Conservation (phyloP, 2,329 filamentous ascomycete genomes). For the Diaporthe amygdali region DNA sequence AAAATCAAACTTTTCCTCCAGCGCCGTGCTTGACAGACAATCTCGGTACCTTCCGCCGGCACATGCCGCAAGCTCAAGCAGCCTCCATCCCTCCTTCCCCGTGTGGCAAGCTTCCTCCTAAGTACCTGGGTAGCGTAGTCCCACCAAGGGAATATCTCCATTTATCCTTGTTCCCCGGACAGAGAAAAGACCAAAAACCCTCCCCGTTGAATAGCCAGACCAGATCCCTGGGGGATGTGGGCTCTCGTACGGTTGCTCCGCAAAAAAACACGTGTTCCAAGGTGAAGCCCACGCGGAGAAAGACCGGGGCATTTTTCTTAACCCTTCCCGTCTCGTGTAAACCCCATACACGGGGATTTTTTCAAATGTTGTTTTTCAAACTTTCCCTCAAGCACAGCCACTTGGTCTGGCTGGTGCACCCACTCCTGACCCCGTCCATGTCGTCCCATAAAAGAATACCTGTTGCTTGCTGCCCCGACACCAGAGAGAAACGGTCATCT, state of each 20-base stretch:
- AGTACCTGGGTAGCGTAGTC: too few species aligned
- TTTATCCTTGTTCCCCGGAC: background rate
- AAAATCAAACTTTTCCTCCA: slow-evolving; percentile 5
- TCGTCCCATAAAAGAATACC: background rate
- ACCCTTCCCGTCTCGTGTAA: background rate
- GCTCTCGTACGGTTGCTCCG: background rate
- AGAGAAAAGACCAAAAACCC: background rate
- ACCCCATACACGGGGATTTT: background rate
- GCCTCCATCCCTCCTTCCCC: background rate
- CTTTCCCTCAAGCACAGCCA: background rate
- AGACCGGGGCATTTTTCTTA: background rate
- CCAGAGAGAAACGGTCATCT: background rate
- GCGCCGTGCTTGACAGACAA: slow-evolving; percentile 10
- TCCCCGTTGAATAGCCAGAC: background rate
- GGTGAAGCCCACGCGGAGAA: background rate
- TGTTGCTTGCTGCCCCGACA: too few species aligned
- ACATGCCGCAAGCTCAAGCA: background rate
- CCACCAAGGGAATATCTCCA: background rate
- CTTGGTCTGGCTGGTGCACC: background rate
- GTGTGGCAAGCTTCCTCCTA: background rate
- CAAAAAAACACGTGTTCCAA: background rate
- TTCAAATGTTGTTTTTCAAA: background rate
- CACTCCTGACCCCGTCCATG: background rate
- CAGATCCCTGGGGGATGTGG: background rate
- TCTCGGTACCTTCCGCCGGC: slow-evolving; percentile 10